Percentiles rank a stretch among this genome's conserved stretches.
These are phyloP conservation scores for Penicillium coffeae DNA, from an alignment of 495 filamentous ascomycete species.

Conservation along the genomic window DNA sequence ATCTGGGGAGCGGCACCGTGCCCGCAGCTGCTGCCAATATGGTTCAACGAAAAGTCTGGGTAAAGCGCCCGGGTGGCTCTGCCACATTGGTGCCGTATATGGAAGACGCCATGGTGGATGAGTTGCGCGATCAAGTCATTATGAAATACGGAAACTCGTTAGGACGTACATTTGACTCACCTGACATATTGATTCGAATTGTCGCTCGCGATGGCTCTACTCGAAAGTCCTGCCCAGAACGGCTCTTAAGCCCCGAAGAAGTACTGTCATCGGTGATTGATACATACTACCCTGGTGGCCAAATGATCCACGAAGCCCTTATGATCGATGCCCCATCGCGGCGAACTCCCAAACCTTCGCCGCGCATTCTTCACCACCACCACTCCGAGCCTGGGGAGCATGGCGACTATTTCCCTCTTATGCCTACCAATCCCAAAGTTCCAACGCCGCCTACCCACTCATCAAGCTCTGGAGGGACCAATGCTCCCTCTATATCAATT, in stretches of 20 bases:
- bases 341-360: slow-evolving; percentile 81
- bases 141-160: slow-evolving; percentile 91
- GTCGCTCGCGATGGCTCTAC: slow-evolving; percentile 43
- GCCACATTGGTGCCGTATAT: slow-evolving; percentile 81
- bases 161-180: slow-evolving; percentile 81
- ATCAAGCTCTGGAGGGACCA: slow-evolving; percentile 28
- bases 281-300: slow-evolving; percentile 81
- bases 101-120: slow-evolving; percentile 90
- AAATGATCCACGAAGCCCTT: slow-evolving; percentile 85
- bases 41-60: slow-evolving; percentile 84
- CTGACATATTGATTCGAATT: slow-evolving; percentile 75
- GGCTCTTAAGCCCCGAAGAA: slow-evolving; percentile 81
- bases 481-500: slow-evolving; percentile 64
- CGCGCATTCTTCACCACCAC: slow-evolving; percentile 57
- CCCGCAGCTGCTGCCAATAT: slow-evolving; percentile 28
- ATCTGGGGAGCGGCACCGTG: slow-evolving; percentile 14
- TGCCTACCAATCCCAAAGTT: slow-evolving; percentile 52
- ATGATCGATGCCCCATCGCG: slow-evolving; percentile 82
- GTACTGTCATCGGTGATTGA: slow-evolving; percentile 74
- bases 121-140: slow-evolving; percentile 88
- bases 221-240: slow-evolving; percentile 52
- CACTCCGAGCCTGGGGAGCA: slow-evolving; percentile 65
- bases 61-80: slow-evolving; percentile 77
- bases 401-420: slow-evolving; percentile 87
- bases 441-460: slow-evolving; percentile 38